phyloP scores from a whole-genome alignment of 2,329 filamentous ascomycete species.

The Stemphylium beticola region DNA sequence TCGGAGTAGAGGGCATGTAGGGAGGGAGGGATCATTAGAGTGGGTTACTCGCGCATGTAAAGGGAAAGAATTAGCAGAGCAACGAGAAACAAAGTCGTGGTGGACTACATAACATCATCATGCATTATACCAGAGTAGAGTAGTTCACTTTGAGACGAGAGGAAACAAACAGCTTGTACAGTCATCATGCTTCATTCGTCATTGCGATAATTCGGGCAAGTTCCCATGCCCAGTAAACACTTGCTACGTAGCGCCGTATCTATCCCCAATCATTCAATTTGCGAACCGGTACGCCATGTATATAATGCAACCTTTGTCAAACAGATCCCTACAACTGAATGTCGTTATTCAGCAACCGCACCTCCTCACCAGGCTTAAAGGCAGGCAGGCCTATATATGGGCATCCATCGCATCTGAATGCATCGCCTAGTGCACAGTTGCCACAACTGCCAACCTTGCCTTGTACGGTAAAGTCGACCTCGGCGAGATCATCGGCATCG shows the following conservation, averaged over 20 bases:
- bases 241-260: constrained; percentile 1
- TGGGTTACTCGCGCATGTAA: background rate
- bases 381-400: constrained; percentile 92
- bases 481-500: constrained; percentile 76
- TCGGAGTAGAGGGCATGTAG: no score
- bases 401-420: constrained; percentile 68
- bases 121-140: no score
- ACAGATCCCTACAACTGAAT: constrained; percentile 69
- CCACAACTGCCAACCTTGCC: constrained; percentile 95
- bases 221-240: background rate
- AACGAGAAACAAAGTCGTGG: background rate
- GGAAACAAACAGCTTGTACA: no score
- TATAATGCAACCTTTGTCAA: background rate
- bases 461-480: constrained; percentile 96
- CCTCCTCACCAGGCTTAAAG: constrained; percentile 97
- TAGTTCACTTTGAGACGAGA: no score
- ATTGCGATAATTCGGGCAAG: background rate
- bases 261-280: background rate
- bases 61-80: background rate
- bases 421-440: constrained; percentile 92
- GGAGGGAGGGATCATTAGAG: no score
- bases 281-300: constrained; percentile 6
- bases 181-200: background rate
- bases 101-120: background rate
- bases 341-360: constrained; percentile 83